phyloP scores from a whole-genome alignment of 257 asterid species.

The Ballota nigra region DNA sequence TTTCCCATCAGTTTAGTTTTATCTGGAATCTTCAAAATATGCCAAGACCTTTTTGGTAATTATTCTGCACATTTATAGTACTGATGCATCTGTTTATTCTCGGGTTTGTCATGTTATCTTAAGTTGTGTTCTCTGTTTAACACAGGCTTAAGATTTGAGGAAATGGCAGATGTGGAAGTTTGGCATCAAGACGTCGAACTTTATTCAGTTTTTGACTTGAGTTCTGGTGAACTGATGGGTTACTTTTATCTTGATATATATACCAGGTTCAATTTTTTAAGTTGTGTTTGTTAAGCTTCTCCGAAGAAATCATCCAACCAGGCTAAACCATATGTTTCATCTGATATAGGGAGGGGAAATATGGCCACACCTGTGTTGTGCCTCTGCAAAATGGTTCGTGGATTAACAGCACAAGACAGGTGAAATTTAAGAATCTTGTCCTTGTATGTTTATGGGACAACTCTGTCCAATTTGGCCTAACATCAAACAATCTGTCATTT shows the following conservation, averaged over 20 bases:
- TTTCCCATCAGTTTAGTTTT: conserved; percentile 77
- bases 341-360: conserved; percentile 78
- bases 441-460: not conserved
- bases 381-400: conserved; percentile 81
- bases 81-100: not conserved
- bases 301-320: conserved; percentile 9
- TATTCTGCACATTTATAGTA: not conserved
- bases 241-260: conserved; percentile 83
- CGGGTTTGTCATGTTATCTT: conserved; percentile 14
- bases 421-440: conserved; percentile 20
- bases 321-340: conserved; percentile 22
- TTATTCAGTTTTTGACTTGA: conserved; percentile 76
- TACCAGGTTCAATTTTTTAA: conserved; percentile 51
- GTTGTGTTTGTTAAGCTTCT: not conserved
- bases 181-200: conserved; percentile 89
- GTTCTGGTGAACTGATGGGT: conserved; percentile 78
- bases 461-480: conserved; percentile 16
- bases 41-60: conserved; percentile 93
- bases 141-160: conserved; percentile 82
- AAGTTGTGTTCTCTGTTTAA: conserved; percentile 18
- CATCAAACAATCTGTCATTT: conserved; percentile 19
- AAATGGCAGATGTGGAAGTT: conserved; percentile 60
- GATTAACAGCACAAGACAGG: conserved; percentile 59
- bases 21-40: conserved; percentile 92
- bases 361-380: conserved; percentile 84